Percentiles rank a stretch among this genome's conserved stretches.
phyloP scores from a whole-genome alignment of 805 yeast genomes.

The Candida maesae region DNA sequence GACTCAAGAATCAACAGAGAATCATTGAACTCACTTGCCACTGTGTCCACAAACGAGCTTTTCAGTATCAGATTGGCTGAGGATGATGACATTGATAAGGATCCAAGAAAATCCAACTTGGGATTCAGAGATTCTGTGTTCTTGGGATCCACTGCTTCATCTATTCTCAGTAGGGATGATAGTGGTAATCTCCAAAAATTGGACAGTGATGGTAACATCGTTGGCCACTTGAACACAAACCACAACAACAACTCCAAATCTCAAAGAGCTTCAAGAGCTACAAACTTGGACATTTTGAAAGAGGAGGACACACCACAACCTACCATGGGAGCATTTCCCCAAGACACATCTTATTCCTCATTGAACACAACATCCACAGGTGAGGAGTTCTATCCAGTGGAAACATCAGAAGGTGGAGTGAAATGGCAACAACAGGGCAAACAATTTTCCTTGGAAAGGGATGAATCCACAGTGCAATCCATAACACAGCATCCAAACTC shows the following conservation, averaged over 20 bases:
- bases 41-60: slow-evolving; percentile 82
- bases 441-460: slow-evolving; percentile 30
- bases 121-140: slow-evolving; percentile 41
- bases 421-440: slow-evolving; percentile 22
- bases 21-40: slow-evolving; percentile 69
- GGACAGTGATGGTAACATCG: slow-evolving; percentile 29
- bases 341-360: slow-evolving; percentile 23
- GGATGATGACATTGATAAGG: slow-evolving; percentile 43
- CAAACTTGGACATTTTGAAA: slow-evolving; percentile 23
- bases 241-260: slow-evolving; percentile 7
- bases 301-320: slow-evolving; percentile 22
- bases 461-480: slow-evolving; percentile 20
- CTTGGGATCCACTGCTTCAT: slow-evolving; percentile 26
- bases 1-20: slow-evolving; percentile 42
- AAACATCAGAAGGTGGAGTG: slow-evolving; percentile 16
- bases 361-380: slow-evolving; percentile 18
- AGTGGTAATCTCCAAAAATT: slow-evolving; percentile 28
- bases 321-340: slow-evolving; percentile 4
- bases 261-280: slow-evolving; percentile 22
- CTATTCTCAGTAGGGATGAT: slow-evolving; percentile 26
- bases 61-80: slow-evolving; percentile 75
- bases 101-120: slow-evolving; percentile 38
- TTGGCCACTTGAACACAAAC: slow-evolving; percentile 12
- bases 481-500: slow-evolving; percentile 20
- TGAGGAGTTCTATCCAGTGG: slow-evolving; percentile 27